Evolutionary conservation across 768 basidiomycete genomes (phyloP), one percentile per base, ranked within the genome.

Genomic region (Daedaleopsis sinensis): DNA sequence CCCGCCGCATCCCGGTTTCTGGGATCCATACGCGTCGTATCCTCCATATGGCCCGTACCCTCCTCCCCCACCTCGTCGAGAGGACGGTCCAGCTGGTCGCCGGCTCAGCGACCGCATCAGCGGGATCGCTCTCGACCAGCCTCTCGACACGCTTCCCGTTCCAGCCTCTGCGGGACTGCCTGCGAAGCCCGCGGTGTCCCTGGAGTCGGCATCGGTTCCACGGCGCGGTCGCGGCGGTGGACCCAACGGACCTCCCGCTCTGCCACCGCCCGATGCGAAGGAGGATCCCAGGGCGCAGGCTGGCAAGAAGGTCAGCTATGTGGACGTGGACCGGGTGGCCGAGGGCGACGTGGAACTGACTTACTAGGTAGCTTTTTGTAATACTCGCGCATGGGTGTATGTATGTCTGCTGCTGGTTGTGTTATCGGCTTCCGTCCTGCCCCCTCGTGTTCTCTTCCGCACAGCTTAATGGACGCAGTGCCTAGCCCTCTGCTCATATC

Each of bases 311-410:
- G 87, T 98, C 57, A 94, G 92, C 77, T 98, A 98, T 71, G 89
- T 94, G 72, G 96, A 98, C 76, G 92, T 97, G 88, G 96, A 98
- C 78, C 79, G 91, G 73, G 92, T 94, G 66, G 91, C 93, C 32
- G 91, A 91, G 81, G 87, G 75, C 42, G 73, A 78, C 58, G 74
- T 79, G 52, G 78, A 78, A 69, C 65, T 79, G 70, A 74, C 71
- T 53, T 78, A 78, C 62, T 79, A 65, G 65, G 19, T 49, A 23
- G 46, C 11, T 61, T 58, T 62, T 62, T 68, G 65, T 68, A 62
- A 53, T 62, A 52, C 35, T 37, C 53, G 35, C 27, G 11, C 39
- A 16, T 39, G 46, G n/a, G 44, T 64, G 63, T 52, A 57, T 55
- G 58, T 61, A 32, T 52, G 39, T 52, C 43, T 58, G 39, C 54